A percentile compares a stretch with the other conserved stretches of the same genome.
phyloP scores from a whole-genome alignment of 192 early-diverging fungal species.

The Entophlyctis helioformis region DNA sequence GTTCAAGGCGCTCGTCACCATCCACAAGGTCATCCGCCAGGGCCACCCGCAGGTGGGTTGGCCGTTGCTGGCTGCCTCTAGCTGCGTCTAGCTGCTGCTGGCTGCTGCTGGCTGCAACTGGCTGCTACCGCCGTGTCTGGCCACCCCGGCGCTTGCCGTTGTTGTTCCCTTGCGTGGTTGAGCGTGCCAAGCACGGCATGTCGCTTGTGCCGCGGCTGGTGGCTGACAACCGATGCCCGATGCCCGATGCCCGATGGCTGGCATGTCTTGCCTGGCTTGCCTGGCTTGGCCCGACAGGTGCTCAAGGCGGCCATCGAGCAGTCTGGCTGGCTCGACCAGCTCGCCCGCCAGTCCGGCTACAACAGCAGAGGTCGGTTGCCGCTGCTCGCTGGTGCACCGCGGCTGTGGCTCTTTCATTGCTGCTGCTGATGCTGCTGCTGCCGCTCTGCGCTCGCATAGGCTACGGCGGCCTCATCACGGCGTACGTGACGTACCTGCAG shows the following conservation, averaged over 20 bases:
- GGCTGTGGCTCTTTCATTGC: neutral
- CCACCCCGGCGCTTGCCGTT: too few species aligned
- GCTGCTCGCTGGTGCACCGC: neutral
- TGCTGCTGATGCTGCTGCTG: neutral
- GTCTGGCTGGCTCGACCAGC: conserved; percentile 71
- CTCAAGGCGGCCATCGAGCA: conserved; percentile 76
- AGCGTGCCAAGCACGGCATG: too few species aligned
- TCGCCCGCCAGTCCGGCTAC: conserved; percentile 18
- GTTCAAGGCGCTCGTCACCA: conserved; percentile 87
- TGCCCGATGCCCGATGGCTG: too few species aligned
- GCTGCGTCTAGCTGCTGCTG: neutral
- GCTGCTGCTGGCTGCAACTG: neutral
- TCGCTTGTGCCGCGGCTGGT: too few species aligned
- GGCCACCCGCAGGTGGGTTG: conserved; percentile 69
- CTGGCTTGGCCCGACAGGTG: conserved; percentile 41
- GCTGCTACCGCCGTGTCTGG: too few species aligned
- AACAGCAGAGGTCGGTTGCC: conserved; percentile 6
- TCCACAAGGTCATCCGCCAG: conserved; percentile 91
- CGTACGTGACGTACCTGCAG: conserved; percentile 79
- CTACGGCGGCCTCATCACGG: conserved; percentile 78
- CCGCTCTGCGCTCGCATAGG: conserved; percentile 3
- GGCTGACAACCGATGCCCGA: too few species aligned
- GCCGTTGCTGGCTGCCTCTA: neutral
- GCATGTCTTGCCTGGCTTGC: too few species aligned
- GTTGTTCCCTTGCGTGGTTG: too few species aligned